A percentile compares a stretch with the other conserved stretches of the same genome.
Evolutionary conservation across 495 filamentous ascomycete species (phyloP).

Genomic region (Penicillium soppii): DNA sequence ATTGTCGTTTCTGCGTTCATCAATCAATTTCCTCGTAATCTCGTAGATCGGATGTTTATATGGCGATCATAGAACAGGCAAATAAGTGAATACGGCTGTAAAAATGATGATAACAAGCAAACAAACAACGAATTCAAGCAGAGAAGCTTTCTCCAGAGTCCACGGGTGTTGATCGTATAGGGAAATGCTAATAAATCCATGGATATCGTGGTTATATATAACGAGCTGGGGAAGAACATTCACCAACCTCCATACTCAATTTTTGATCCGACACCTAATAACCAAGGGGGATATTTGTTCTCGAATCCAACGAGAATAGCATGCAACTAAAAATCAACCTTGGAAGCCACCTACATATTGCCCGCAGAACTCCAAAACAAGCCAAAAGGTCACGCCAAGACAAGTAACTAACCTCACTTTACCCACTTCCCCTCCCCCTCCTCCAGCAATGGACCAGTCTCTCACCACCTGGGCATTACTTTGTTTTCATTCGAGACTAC

Average conservation of each 20-base stretch:
- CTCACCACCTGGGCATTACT: not conserved
- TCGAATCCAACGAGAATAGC: too few relatives aligned
- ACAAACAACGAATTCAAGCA: not conserved
- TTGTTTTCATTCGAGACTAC: conserved; percentile 6
- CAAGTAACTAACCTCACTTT: conserved; percentile 13
- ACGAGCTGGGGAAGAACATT: not conserved
- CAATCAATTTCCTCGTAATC: not conserved
- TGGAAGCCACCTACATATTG: conserved; percentile 5
- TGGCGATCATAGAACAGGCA: not conserved
- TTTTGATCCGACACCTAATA: not conserved
- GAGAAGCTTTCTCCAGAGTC: not conserved
- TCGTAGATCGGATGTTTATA: not conserved
- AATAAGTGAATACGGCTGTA: not conserved
- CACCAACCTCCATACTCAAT: not conserved
- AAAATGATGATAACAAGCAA: not conserved
- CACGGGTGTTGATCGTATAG: not conserved
- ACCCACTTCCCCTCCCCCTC: conserved; percentile 21
- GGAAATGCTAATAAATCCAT: too few relatives aligned
- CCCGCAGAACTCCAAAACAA: conserved; percentile 1
- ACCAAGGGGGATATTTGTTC: not conserved
- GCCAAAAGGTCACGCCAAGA: conserved; percentile 19
- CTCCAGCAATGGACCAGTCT: not conserved
- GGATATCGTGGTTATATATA: too few relatives aligned
- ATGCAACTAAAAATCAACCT: not conserved
- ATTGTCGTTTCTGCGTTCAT: conserved; percentile 36